Evolutionary conservation across 352 stramenopile genomes (phyloP).

Genomic region (Globisporangium alternatum): DNA sequence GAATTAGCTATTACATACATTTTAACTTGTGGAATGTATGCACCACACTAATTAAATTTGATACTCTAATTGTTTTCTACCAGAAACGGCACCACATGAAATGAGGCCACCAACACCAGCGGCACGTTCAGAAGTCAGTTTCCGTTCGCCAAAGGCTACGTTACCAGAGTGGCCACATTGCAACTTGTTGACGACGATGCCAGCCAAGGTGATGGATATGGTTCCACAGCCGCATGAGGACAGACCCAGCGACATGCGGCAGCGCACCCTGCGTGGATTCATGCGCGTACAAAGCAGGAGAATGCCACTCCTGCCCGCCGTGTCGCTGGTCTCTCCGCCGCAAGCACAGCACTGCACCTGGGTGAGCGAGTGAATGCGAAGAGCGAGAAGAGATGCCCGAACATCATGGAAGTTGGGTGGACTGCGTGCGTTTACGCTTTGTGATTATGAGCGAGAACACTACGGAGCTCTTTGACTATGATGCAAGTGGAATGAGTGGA

Average conservation of each 20-base stretch:
- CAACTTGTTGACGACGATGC: background rate
- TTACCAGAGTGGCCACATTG: background rate
- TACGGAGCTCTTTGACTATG: too few species aligned
- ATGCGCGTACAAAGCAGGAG: background rate
- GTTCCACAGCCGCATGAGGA: background rate
- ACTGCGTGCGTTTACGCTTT: background rate
- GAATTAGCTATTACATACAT: background rate
- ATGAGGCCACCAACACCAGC: background rate
- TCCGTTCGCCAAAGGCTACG: background rate
- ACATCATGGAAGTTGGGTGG: background rate
- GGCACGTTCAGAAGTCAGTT: background rate
- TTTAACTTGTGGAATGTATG: background rate
- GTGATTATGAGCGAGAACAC: background rate
- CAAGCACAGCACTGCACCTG: background rate
- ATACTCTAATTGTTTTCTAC: too few species aligned
- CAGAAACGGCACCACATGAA: background rate
- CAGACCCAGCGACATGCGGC: constrained; percentile 5
- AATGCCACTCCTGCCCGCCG: constrained; percentile 5
- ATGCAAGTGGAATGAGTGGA: background rate
- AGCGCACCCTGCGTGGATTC: background rate
- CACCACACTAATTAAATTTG: background rate
- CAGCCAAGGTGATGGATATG: constrained; percentile 1
- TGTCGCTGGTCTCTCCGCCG: constrained; percentile 3
- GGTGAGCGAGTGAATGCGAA: constrained; percentile 1
- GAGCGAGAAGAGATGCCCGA: background rate